A percentile compares a stretch with the other conserved stretches of the same genome.
Evolutionary conservation across 306 rosid species (phyloP).

Genomic region (Pterocarpus santalinus): DNA sequence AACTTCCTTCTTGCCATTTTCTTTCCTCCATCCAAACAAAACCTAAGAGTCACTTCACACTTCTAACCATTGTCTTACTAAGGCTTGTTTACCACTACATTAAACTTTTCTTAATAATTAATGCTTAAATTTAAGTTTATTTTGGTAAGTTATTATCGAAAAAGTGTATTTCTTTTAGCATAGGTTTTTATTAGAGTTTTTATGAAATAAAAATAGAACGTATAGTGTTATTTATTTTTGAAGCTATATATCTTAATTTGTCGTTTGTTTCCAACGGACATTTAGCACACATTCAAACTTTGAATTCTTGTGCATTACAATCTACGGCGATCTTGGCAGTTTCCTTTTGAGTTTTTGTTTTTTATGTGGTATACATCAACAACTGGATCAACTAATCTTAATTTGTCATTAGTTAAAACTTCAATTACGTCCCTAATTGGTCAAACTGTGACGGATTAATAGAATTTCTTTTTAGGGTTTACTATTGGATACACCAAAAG

Average conservation of each 20-base stretch:
- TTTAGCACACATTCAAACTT: constrained; percentile 16
- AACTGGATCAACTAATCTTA: constrained; percentile 2
- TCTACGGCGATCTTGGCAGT: constrained; percentile 43
- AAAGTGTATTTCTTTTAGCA: no score
- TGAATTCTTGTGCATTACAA: constrained; percentile 12
- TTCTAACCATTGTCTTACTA: no score
- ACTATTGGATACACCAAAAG: not conserved
- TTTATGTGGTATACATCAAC: not conserved
- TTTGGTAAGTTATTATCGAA: no score
- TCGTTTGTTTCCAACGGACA: constrained; percentile 2
- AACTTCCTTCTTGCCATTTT: no score
- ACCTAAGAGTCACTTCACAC: no score
- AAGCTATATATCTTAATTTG: not conserved
- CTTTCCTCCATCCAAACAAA: no score
- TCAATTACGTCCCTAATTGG: not conserved
- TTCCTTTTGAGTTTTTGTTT: not conserved
- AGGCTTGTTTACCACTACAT: no score
- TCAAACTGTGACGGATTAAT: constrained; percentile 17
- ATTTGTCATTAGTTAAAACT: constrained; percentile 15
- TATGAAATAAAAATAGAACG: not conserved
- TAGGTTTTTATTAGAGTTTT: not conserved
- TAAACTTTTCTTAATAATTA: no score
- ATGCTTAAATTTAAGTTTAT: no score
- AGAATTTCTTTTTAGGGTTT: not conserved
- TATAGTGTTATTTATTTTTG: not conserved